Conservation (phyloP, 805 yeast genomes). For the Tetrapisispora namnaoensis region DNA sequence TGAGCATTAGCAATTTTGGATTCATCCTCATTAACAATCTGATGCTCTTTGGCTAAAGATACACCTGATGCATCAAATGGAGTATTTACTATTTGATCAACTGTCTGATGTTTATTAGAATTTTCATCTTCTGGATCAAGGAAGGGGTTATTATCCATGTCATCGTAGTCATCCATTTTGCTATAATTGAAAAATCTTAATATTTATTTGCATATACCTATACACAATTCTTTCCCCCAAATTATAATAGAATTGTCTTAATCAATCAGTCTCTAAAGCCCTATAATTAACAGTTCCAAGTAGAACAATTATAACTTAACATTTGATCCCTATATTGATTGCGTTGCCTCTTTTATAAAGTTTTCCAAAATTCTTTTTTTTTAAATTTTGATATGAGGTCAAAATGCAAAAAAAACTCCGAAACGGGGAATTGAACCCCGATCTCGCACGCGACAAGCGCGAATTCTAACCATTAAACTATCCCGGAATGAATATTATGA, state of each 20-base stretch:
- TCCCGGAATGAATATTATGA: slow-evolving; percentile 8
- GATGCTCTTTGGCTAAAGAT: slow-evolving; percentile 1
- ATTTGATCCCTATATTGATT: no score
- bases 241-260: no score
- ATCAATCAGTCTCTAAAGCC: no score
- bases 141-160: slow-evolving; percentile 53
- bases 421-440: slow-evolving; percentile 6
- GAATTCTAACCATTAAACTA: slow-evolving; percentile 5
- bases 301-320: no score
- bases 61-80: background rate
- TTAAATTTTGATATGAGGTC: no score
- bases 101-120: slow-evolving; percentile 5
- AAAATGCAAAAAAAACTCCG: slow-evolving; percentile 6
- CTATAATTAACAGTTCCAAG: background rate
- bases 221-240: background rate
- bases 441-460: slow-evolving; percentile 6
- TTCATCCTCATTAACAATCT: slow-evolving; percentile 2
- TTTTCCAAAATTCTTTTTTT: slow-evolving; percentile 10
- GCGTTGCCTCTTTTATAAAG: background rate
- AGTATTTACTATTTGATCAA: background rate
- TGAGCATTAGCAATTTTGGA: background rate
- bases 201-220: no score
- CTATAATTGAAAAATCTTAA: background rate
- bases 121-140: slow-evolving; percentile 35
- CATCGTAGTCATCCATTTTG: slow-evolving; percentile 31